Percentiles rank a stretch among this genome's conserved stretches.
Evolutionary conservation across 1,284 basidiomycete genomes (phyloP).

Genomic region (Cutaneotrichosporon cyanovorans): DNA sequence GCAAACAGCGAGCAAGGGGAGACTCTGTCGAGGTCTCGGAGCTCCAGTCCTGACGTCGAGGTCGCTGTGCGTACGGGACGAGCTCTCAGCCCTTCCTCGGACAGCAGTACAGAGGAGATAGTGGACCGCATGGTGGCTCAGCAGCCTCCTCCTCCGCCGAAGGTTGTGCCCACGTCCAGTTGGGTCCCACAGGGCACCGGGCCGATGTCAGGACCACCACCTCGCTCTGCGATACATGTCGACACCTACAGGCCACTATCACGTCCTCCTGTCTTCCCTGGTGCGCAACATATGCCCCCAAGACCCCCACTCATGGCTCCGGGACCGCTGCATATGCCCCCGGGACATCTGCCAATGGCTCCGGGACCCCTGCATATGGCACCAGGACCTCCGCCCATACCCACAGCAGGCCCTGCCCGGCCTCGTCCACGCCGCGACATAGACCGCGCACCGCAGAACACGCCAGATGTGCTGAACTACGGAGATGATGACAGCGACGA

Average conservation of each 20-base stretch:
- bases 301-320: no score
- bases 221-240: neutral
- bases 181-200: slow-evolving; percentile 1
- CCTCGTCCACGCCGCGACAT: slow-evolving; percentile 3
- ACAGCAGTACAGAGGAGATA: slow-evolving; percentile 20
- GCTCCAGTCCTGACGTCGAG: slow-evolving; percentile 24
- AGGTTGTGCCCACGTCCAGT: slow-evolving; percentile 3
- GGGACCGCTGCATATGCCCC: neutral
- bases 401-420: no score
- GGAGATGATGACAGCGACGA: slow-evolving; percentile 12
- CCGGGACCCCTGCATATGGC: no score
- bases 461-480: slow-evolving; percentile 14
- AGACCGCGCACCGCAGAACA: neutral
- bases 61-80: slow-evolving; percentile 13
- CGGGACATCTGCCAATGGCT: neutral
- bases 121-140: slow-evolving; percentile 18
- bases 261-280: neutral
- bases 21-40: slow-evolving; percentile 1
- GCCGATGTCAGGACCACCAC: neutral
- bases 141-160: slow-evolving; percentile 3
- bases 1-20: neutral
- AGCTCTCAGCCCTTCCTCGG: slow-evolving; percentile 10
- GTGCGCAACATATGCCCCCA: no score
- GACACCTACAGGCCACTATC: slow-evolving; percentile 1
- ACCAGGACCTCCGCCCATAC: no score